Base-by-base conservation (phyloP, 345 rosid genomes). In the Clarkia xantiana region DNA sequence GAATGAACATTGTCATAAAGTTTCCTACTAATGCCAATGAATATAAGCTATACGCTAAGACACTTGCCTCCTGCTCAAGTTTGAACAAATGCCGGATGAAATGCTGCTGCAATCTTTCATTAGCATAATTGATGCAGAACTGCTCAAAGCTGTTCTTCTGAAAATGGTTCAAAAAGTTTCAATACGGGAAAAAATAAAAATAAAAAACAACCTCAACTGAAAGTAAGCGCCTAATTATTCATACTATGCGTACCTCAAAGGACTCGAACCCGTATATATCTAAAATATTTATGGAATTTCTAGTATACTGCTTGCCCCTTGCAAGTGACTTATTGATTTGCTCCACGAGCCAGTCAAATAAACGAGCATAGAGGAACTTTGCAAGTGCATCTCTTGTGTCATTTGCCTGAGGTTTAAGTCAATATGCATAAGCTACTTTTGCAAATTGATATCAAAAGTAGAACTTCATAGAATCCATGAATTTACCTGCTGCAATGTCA, bases 131-230 rank as follows among this genome's bases (percentile, higher is more conserved):
- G 57, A 91, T 91, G 66, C 94, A 91, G 55, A 91, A 81, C 49
- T 91, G 98, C 67, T 86, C 98, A 54, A 91, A 91, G 71, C 93
- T 81, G 68, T 91, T 91, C 51, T 75, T 81, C 98, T 91, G 93
- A 53, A 68, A 76, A 66, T 22, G 62, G 34, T 53, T 17, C 45
- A 47, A 49, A 36, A 47, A 38, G n/a, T n/a, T 14, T 16, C 17
- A 22, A n/a, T 52, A 3, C 44, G 46, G 36, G 2, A n/a, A 22
- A 14, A n/a, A 42, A 7, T 9, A n/a, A 22, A 14, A n/a, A 42
- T 10, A 23, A 41, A 19, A 0, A 36, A 20, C 16, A 16, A 12
- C 16, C 36, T 22, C 17, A 10, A 13, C 14, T 3, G 6, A 40
- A 54, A 22, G 49, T 2, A 20, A 23, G 25, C 20, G 15, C 49